These are phyloP conservation scores for Colletotrichum nymphaeae DNA, from an alignment of 2,329 filamentous ascomycete genomes.

Conservation along the genomic window DNA sequence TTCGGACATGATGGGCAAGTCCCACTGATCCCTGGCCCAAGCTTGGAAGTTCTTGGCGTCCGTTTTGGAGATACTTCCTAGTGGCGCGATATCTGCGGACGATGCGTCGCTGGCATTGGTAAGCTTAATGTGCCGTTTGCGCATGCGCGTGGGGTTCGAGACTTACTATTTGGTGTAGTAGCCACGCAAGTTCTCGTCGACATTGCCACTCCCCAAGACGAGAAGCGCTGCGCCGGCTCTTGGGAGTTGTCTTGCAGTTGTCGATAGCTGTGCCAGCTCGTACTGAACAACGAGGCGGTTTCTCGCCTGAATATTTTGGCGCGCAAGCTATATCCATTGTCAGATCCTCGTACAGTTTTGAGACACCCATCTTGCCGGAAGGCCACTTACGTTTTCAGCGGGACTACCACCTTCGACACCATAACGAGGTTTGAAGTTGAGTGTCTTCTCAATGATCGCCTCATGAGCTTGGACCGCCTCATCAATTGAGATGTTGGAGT, in stretches of 20 bases:
- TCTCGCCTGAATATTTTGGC: slow-evolving; percentile 77
- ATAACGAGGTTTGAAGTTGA: background rate
- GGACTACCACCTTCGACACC: slow-evolving; percentile 1
- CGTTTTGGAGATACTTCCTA: slow-evolving; percentile 67
- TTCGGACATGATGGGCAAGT: slow-evolving; percentile 70
- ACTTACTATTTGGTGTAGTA: slow-evolving; percentile 69
- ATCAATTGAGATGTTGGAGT: slow-evolving; percentile 25
- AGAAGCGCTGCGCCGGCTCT: slow-evolving; percentile 67
- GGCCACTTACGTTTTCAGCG: background rate
- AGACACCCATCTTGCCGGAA: background rate
- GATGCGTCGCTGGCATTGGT: slow-evolving; percentile 55
- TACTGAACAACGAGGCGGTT: slow-evolving; percentile 74
- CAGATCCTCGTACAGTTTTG: background rate
- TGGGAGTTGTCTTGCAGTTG: slow-evolving; percentile 64
- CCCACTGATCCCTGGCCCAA: slow-evolving; percentile 66
- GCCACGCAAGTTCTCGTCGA: slow-evolving; percentile 62
- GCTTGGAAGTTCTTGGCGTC: slow-evolving; percentile 74
- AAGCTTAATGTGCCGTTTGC: background rate
- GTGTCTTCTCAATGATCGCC: background rate
- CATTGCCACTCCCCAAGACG: slow-evolving; percentile 72
- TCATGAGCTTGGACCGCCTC: background rate
- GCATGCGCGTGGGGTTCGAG: background rate
- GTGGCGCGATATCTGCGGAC: slow-evolving; percentile 67
- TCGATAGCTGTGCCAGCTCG: slow-evolving; percentile 70
- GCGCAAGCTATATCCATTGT: slow-evolving; percentile 51